phyloP scores from a whole-genome alignment of 495 filamentous ascomycete genomes.

The Xylaria telfairii region DNA sequence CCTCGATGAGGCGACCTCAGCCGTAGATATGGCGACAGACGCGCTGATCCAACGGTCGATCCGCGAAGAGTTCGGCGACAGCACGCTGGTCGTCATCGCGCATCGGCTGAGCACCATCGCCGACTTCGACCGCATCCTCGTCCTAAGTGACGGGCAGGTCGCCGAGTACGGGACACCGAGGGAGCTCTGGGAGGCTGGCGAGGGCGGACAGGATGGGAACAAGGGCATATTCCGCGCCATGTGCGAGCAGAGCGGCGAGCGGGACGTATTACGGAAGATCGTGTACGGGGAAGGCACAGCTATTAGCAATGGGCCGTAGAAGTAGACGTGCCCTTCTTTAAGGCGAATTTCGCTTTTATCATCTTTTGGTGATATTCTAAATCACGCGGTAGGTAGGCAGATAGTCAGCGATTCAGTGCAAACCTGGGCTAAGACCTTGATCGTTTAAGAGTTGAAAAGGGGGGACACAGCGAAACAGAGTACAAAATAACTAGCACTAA shows the following conservation, averaged over 20 bases:
- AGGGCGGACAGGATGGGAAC: constrained; percentile 47
- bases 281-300: constrained; percentile 45
- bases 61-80: constrained; percentile 75
- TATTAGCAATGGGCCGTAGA: not conserved
- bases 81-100: constrained; percentile 87
- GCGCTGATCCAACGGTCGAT: constrained; percentile 82
- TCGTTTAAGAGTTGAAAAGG: not conserved
- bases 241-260: constrained; percentile 79
- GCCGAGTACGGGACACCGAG: constrained; percentile 75
- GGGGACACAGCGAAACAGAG: not conserved
- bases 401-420: not conserved
- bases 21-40: constrained; percentile 89
- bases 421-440: not conserved
- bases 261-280: constrained; percentile 62
- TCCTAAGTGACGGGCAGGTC: constrained; percentile 75
- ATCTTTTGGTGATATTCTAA: not conserved
- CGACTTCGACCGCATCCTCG: constrained; percentile 84
- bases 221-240: constrained; percentile 71
- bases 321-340: not conserved
- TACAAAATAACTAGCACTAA: constrained; percentile 13
- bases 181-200: constrained; percentile 64
- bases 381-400: not conserved
- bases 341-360: not conserved
- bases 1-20: constrained; percentile 87
- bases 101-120: constrained; percentile 86